These are phyloP conservation scores for Dryadomyces sulphureus DNA, from an alignment of 2,329 filamentous ascomycete species.

Conservation along the genomic window DNA sequence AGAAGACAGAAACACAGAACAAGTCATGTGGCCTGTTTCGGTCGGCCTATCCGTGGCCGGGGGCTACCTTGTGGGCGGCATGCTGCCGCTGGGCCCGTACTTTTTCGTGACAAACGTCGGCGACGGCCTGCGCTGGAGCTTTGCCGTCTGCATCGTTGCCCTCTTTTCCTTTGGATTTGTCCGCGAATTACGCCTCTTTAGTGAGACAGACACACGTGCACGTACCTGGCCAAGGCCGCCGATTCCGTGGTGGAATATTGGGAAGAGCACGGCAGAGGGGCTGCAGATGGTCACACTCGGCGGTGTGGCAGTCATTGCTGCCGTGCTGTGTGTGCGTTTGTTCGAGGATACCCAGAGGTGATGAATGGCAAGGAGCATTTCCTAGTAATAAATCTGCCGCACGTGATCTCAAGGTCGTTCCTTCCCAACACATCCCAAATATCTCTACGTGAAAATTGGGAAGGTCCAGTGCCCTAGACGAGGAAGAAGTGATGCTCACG, in stretches of 20 bases:
- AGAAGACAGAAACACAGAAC: constrained; percentile 2
- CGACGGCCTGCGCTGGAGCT: constrained; percentile 18
- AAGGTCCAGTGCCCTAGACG: too few relatives aligned
- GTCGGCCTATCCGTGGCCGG: constrained; percentile 15
- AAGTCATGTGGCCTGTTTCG: constrained; percentile 11
- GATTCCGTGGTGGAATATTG: constrained; percentile 12
- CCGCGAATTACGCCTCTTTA: constrained; percentile 13
- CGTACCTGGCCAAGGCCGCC: neutral
- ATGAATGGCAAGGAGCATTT: too few relatives aligned
- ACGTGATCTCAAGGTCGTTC: too few relatives aligned
- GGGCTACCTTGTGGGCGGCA: constrained; percentile 17
- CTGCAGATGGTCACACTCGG: constrained; percentile 18
- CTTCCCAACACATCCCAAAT: too few relatives aligned
- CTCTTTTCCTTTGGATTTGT: constrained; percentile 18
- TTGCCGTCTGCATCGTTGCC: constrained; percentile 16
- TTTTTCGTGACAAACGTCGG: constrained; percentile 15
- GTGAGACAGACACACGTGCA: neutral
- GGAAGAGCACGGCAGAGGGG: constrained; percentile 15
- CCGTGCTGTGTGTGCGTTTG: constrained; percentile 16
- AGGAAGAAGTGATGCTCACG: too few relatives aligned
- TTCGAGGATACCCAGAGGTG: constrained; percentile 9
- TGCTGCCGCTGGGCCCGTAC: constrained; percentile 18
- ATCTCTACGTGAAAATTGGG: too few relatives aligned
- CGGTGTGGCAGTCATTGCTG: constrained; percentile 16
- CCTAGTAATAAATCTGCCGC: too few relatives aligned